Evolutionary conservation across 352 stramenopile species (phyloP).

Genomic region (Phytophthora fragariaefolia): DNA sequence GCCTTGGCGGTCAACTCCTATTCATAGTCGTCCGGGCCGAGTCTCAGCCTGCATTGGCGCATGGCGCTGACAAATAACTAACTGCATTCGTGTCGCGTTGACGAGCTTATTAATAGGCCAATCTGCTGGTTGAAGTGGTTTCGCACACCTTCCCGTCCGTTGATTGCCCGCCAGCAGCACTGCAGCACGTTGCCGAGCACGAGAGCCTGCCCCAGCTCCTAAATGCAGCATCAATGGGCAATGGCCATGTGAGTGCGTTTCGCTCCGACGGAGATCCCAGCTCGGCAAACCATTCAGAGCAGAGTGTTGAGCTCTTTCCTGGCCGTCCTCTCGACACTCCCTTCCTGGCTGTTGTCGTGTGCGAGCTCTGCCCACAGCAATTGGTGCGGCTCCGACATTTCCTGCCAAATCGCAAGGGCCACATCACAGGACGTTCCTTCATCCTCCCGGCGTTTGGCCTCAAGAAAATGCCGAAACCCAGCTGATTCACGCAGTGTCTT

Average conservation of each 20-base stretch:
- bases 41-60: constrained; percentile 11
- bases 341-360: constrained; percentile 11
- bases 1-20: constrained; percentile 1
- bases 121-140: constrained; percentile 29
- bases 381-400: constrained; percentile 45
- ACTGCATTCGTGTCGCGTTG: constrained; percentile 14
- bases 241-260: background rate
- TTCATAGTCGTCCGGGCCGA: constrained; percentile 1
- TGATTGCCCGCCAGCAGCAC: background rate
- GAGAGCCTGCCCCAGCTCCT: no score
- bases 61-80: constrained; percentile 14
- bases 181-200: background rate
- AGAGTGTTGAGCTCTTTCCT: background rate
- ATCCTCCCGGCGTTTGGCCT: constrained; percentile 38
- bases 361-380: constrained; percentile 49
- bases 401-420: constrained; percentile 40
- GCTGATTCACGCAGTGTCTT: constrained; percentile 25
- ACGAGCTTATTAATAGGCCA: constrained; percentile 16
- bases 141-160: constrained; percentile 16
- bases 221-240: background rate
- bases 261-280: background rate
- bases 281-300: background rate
- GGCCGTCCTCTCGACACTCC: background rate
- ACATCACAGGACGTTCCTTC: constrained; percentile 35
- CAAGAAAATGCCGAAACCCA: constrained; percentile 47